These are phyloP conservation scores for Coemansia sp. DNA, from an alignment of 192 early-diverging fungal genomes.

Conservation along the genomic window DNA sequence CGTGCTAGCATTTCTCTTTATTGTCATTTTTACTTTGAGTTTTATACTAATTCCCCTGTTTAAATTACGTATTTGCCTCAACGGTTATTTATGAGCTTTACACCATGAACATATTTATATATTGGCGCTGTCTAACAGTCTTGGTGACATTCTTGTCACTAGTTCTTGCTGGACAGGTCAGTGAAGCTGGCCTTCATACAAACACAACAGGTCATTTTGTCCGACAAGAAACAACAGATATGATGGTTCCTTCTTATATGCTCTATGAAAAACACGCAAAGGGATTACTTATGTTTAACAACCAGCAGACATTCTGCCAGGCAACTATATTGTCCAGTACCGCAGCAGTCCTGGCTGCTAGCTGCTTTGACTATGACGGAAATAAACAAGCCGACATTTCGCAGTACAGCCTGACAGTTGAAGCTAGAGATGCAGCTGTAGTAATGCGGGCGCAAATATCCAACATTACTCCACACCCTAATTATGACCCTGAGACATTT, in stretches of 20 bases:
- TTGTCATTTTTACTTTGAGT: too few species aligned
- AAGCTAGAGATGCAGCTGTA: not conserved
- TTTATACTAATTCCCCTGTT: too few species aligned
- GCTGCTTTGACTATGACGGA: conserved; percentile 15
- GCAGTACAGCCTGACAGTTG: conserved; percentile 3
- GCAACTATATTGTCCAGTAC: conserved; percentile 7
- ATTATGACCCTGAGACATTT: conserved; percentile 26
- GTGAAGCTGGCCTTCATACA: not conserved
- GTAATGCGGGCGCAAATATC: not conserved
- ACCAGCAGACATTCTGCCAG: conserved; percentile 11
- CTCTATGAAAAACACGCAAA: too few species aligned
- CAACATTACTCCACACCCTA: conserved; percentile 10
- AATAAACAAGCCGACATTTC: not conserved
- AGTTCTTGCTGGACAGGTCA: not conserved
- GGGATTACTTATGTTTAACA: not conserved
- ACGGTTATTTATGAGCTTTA: not conserved
- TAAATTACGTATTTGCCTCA: too few species aligned
- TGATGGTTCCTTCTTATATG: too few species aligned
- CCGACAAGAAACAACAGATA: not conserved
- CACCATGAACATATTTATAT: not conserved
- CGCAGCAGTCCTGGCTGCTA: conserved; percentile 11
- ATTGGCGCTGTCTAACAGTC: not conserved
- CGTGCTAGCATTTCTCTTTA: too few species aligned
- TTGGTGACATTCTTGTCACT: not conserved
- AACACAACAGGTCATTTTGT: not conserved